Evolutionary conservation across 805 yeast species (phyloP).

Genomic region (Schwanniomyces occidentalis): DNA sequence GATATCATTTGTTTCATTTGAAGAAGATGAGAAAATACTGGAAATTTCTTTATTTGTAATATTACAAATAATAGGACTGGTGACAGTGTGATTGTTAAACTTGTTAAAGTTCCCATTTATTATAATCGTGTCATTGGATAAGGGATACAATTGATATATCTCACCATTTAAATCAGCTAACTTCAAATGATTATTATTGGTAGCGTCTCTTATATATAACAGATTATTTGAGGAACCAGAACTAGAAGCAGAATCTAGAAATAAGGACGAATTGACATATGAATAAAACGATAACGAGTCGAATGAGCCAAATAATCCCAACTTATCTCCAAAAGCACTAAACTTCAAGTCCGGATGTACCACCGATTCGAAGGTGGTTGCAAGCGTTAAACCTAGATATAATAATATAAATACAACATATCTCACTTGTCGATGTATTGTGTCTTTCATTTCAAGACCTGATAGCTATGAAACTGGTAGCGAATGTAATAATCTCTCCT

Average conservation of each 20-base stretch:
- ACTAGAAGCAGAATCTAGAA: conserved; percentile 9
- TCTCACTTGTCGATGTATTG: too few relatives aligned
- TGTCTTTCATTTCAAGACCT: too few relatives aligned
- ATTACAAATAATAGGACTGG: conserved; percentile 38
- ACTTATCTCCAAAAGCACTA: conserved; percentile 23
- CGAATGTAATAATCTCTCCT: too few relatives aligned
- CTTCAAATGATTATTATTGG: conserved; percentile 15
- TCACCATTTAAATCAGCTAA: conserved; percentile 34
- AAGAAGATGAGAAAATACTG: conserved; percentile 17
- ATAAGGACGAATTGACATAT: conserved; percentile 25
- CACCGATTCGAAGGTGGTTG: conserved; percentile 4
- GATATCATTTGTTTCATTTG: conserved; percentile 15
- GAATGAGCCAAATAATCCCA: conserved; percentile 35
- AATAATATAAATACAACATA: too few relatives aligned
- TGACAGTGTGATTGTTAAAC: conserved; percentile 25
- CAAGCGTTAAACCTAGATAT: background rate
- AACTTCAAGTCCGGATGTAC: conserved; percentile 23
- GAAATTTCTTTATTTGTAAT: conserved; percentile 24
- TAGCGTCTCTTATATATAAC: conserved; percentile 23
- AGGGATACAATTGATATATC: conserved; percentile 25
- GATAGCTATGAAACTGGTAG: too few relatives aligned
- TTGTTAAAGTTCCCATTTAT: conserved; percentile 37
- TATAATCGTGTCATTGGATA: conserved; percentile 29
- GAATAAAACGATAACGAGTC: conserved; percentile 28
- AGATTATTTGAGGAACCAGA: conserved; percentile 12